Evolutionary conservation across 345 rosid species (phyloP).

Genomic region (Acer negundo): DNA sequence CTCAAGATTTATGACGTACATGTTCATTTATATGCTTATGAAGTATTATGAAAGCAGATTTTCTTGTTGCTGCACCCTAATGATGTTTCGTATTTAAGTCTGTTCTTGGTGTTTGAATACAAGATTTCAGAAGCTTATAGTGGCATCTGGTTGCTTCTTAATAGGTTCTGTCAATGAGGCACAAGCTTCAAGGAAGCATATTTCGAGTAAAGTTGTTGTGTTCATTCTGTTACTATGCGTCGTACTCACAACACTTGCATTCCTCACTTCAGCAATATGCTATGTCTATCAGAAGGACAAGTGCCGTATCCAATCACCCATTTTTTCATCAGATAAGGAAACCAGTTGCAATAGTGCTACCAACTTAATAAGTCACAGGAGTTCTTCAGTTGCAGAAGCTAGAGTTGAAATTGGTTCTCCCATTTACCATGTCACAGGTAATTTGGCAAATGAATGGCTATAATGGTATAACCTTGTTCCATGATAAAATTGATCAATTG

Average conservation of each 20-base stretch:
- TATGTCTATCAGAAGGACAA: conserved; percentile 57
- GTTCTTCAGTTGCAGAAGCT: conserved; percentile 46
- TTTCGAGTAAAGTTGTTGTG: conserved; percentile 58
- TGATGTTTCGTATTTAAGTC: background rate
- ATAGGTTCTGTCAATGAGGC: conserved; percentile 47
- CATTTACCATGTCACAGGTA: conserved; percentile 45
- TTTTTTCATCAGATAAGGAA: conserved; percentile 66
- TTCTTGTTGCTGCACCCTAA: background rate
- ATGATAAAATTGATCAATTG: conserved; percentile 11
- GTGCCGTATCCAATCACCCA: conserved; percentile 41
- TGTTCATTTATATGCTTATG: background rate
- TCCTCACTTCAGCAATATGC: conserved; percentile 61
- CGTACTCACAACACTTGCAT: conserved; percentile 64
- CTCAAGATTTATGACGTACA: background rate
- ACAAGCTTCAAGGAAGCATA: conserved; percentile 45
- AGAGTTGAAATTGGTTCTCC: conserved; percentile 41
- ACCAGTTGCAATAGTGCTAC: conserved; percentile 77
- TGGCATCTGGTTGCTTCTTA: conserved; percentile 25
- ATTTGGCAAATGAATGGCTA: background rate
- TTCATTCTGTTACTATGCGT: conserved; percentile 57
- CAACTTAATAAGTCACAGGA: conserved; percentile 63
- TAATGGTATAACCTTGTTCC: conserved; percentile 1
- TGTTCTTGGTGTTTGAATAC: background rate
- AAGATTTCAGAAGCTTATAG: conserved; percentile 19
- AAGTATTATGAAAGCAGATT: background rate